These are phyloP conservation scores for Phaeosphaeriaceae sp. DNA, from an alignment of 2,329 filamentous ascomycete genomes.

Conservation along the genomic window DNA sequence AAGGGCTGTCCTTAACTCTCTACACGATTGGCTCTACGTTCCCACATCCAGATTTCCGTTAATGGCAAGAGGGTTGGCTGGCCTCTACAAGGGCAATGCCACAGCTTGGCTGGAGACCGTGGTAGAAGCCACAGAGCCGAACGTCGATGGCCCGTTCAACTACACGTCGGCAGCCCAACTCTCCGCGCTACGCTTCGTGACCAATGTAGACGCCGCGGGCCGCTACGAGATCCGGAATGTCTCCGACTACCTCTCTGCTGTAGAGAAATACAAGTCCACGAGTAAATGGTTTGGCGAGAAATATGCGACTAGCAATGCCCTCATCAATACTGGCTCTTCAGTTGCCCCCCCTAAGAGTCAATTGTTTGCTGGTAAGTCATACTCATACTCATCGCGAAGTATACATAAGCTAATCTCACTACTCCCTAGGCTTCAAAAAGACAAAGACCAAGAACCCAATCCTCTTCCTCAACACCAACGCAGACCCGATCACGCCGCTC, in stretches of 20 bases:
- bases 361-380: slow-evolving; percentile 12
- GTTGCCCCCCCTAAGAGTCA: slow-evolving; percentile 17
- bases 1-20: background rate
- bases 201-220: slow-evolving; percentile 9
- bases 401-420: background rate
- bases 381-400: background rate
- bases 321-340: slow-evolving; percentile 5
- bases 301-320: slow-evolving; percentile 2
- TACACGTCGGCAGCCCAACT: background rate
- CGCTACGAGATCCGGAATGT: slow-evolving; percentile 8
- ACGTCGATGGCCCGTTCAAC: slow-evolving; percentile 2
- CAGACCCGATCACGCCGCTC: slow-evolving; percentile 60
- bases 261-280: slow-evolving; percentile 1
- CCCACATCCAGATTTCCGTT: background rate
- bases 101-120: background rate
- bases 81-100: slow-evolving; percentile 5
- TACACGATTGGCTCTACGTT: slow-evolving; percentile 1
- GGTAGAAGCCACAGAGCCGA: background rate
- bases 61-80: slow-evolving; percentile 2
- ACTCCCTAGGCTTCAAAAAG: slow-evolving; percentile 22
- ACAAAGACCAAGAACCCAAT: slow-evolving; percentile 56
- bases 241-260: slow-evolving; percentile 8
- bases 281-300: slow-evolving; percentile 5
- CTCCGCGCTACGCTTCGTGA: slow-evolving; percentile 8
- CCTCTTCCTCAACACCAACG: slow-evolving; percentile 60